Percentiles rank a stretch among this genome's conserved stretches.
phyloP scores from a whole-genome alignment of 176 grass and related monocot species.

The Canna indica region DNA sequence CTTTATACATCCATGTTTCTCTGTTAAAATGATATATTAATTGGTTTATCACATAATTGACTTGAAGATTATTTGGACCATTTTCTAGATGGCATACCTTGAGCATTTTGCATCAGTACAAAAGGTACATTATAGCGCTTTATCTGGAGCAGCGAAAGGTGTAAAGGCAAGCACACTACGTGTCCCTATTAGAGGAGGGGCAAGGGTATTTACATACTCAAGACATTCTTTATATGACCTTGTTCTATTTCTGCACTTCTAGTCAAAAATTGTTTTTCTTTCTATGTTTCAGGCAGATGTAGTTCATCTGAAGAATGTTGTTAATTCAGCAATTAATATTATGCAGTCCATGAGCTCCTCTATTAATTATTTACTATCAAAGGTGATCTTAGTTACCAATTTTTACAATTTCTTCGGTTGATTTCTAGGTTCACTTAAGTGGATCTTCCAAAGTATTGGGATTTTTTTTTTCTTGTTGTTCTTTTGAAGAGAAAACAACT shows the following conservation, averaged over 20 bases:
- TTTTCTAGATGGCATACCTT: conserved; percentile 60
- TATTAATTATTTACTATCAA: conserved; percentile 66
- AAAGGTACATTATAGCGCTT: conserved; percentile 44
- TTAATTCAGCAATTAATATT: conserved; percentile 89
- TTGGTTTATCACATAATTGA: too few species aligned
- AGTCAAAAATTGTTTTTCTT: conserved; percentile 5
- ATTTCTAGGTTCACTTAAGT: background rate
- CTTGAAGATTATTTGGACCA: background rate
- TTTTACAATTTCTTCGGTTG: conserved; percentile 4
- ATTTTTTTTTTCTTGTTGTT: background rate
- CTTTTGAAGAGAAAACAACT: background rate
- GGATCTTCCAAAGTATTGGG: background rate
- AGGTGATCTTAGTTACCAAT: conserved; percentile 36
- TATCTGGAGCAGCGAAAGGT: conserved; percentile 51
- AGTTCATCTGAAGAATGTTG: conserved; percentile 74
- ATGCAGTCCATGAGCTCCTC: conserved; percentile 92
- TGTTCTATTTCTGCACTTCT: conserved; percentile 6
- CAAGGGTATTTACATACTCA: conserved; percentile 1
- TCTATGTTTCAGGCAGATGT: conserved; percentile 58
- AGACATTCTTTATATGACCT: background rate
- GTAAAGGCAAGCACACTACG: conserved; percentile 79
- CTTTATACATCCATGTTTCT: too few species aligned
- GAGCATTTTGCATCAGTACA: conserved; percentile 59
- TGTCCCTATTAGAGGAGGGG: conserved; percentile 47
- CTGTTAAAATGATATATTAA: too few species aligned